Evolutionary conservation across 306 rosid genomes (phyloP), one percentile per base, ranked within the genome.

Genomic region (Lathyrus sativus): DNA sequence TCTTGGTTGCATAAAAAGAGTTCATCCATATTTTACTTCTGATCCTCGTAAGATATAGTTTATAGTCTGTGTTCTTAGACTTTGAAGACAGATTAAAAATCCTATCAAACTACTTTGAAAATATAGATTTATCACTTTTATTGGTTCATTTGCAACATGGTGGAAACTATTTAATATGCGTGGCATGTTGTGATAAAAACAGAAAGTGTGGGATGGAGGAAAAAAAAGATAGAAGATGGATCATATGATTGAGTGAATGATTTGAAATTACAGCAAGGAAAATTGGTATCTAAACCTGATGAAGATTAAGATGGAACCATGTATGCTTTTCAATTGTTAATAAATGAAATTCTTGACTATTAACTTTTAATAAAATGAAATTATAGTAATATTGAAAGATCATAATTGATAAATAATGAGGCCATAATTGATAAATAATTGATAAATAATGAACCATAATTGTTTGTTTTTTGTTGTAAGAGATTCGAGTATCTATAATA

Each of bases 191-290:
- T n/a, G n/a, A n/a, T n/a, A n/a, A n/a, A n/a, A n/a, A n/a, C n/a
- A n/a, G n/a, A n/a, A n/a, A n/a, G n/a, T n/a, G n/a, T n/a, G n/a
- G n/a, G n/a, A n/a, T n/a, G n/a, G n/a, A n/a, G n/a, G n/a, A n/a
- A n/a, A 5, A 95, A 88, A 63, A 86, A 70, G 89, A 72, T 62
- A 58, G 81, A 79, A 26, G 76, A 76, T 24, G 81, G 81, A 6
- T 76, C 78, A 69, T 72, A 76, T 54, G 98, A 91, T 9, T 84
- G 92, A 80, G 79, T 82, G 86, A 96, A 89, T 70, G 98, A 91
- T 24, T 91, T 92, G 98, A 91, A 89, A 77, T 44, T 87, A 68
- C 96, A 87, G 79, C 98, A 89, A 74, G 96, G 98, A 49, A 89
- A 87, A 64, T 76, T 91, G 62, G 98, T 95, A 43, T 85, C 86